These are phyloP conservation scores for Vitis vinifera DNA, from an alignment of 164 flowering plant genomes.

Conservation along the genomic window ASM3070453v1 NC_081817.1:2803001-2803500, in stretches of 20 bases:
- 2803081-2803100: too few species aligned
- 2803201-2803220: neutral
- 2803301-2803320: neutral
- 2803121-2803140: too few species aligned
- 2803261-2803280: slow-evolving; percentile 8
- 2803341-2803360: slow-evolving; percentile 1
- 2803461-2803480: neutral
- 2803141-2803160: too few species aligned
- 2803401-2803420: slow-evolving; percentile 10
- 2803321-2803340: slow-evolving; percentile 3
- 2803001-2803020: too few species aligned
- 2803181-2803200: neutral
- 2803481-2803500: neutral
- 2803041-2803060: too few species aligned
- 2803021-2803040: too few species aligned
- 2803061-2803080: too few species aligned
- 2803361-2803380: neutral
- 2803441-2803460: neutral
- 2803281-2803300: neutral
- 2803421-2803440: slow-evolving; percentile 3
- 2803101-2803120: too few species aligned
- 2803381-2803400: slow-evolving; percentile 11
- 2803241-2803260: slow-evolving; percentile 9
- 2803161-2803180: neutral
- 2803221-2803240: neutral